Percentiles rank a stretch among this genome's conserved stretches.
Conservation (phyloP, 306 rosid species). For the Calophaca sinica region DNA sequence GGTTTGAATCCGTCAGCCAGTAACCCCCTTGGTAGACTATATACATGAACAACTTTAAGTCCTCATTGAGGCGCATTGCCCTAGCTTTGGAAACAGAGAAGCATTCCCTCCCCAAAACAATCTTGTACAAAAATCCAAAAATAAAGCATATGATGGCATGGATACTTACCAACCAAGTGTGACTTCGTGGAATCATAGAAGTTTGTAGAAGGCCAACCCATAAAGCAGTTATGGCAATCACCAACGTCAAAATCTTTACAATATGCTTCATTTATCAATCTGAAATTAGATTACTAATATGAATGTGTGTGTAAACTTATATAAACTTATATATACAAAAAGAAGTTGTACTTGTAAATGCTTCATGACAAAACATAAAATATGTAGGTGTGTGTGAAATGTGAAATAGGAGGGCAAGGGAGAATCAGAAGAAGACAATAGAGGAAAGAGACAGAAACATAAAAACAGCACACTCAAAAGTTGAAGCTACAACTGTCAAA, state of each 20-base stretch:
- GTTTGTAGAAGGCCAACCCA: constrained; percentile 81
- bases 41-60: not conserved
- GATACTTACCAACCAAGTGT: constrained; percentile 85
- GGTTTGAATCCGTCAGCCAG: constrained; percentile 22
- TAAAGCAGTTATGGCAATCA: constrained; percentile 68
- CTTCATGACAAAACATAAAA: constrained; percentile 29
- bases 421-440: not conserved
- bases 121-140: constrained; percentile 18
- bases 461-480: not conserved
- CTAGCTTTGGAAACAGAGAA: constrained; percentile 18
- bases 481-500: constrained; percentile 3
- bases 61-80: constrained; percentile 4
- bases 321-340: not conserved
- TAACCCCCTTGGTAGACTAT: constrained; percentile 4
- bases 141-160: constrained; percentile 16
- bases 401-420: not conserved
- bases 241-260: constrained; percentile 67
- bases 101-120: constrained; percentile 15
- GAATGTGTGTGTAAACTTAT: not conserved
- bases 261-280: constrained; percentile 78
- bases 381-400: not conserved
- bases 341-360: not conserved
- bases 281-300: constrained; percentile 33
- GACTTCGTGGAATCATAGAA: constrained; percentile 59
- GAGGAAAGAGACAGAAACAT: not conserved